phyloP scores from a whole-genome alignment of 2,329 filamentous ascomycete genomes.

The Diaporthe longicolla region DNA sequence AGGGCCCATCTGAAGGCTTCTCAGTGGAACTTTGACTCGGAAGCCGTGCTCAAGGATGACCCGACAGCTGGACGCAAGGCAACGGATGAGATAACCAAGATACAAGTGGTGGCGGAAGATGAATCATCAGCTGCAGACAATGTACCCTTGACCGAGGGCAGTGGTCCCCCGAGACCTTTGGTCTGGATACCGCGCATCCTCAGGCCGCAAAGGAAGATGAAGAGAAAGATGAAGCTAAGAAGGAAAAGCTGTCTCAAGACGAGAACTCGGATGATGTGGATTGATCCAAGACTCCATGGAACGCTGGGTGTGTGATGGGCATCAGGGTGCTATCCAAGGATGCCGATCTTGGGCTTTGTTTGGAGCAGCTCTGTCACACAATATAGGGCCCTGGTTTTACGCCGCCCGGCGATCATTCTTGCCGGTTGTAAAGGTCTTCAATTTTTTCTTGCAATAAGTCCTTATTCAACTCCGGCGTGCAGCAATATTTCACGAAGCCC shows the following conservation, averaged over 20 bases:
- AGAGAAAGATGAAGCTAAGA: background rate
- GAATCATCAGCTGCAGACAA: background rate
- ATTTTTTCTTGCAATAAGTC: background rate
- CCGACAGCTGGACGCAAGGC: slow-evolving; percentile 48
- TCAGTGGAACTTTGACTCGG: slow-evolving; percentile 50
- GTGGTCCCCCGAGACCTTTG: background rate
- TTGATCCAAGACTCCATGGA: slow-evolving; percentile 52
- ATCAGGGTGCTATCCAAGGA: slow-evolving; percentile 57
- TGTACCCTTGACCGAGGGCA: background rate
- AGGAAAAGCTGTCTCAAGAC: background rate
- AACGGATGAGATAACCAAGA: slow-evolving; percentile 45
- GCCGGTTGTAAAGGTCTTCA: no score
- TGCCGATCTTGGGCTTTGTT: slow-evolving; percentile 46
- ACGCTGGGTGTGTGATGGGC: slow-evolving; percentile 58
- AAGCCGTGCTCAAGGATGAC: slow-evolving; percentile 55
- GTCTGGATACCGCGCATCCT: background rate
- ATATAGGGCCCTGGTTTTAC: no score
- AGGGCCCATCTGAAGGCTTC: slow-evolving; percentile 71
- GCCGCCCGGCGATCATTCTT: no score
- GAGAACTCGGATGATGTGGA: background rate
- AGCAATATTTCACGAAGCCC: background rate
- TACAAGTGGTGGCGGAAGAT: slow-evolving; percentile 35
- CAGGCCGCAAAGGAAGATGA: background rate
- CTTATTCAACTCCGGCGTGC: background rate
- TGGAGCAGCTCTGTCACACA: background rate